A percentile compares a stretch with the other conserved stretches of the same genome.
These are phyloP conservation scores for Withania somnifera DNA, from an alignment of 305 asterid genomes.

Conservation along the genomic window DNA sequence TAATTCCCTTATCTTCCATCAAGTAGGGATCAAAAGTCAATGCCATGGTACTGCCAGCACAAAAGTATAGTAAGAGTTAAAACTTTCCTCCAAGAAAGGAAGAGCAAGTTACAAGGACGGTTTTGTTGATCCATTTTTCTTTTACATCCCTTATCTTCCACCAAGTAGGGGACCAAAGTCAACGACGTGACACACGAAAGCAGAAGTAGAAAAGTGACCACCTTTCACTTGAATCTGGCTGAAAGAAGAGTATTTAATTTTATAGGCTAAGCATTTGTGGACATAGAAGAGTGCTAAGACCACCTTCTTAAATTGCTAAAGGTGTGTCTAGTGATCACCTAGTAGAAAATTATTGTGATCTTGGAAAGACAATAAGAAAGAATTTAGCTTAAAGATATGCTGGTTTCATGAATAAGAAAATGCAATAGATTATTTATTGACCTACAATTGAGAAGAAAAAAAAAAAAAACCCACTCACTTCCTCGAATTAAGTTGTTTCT, in stretches of 20 bases:
- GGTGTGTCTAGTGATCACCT: not conserved
- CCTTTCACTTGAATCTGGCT: not conserved
- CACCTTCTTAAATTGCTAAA: not conserved
- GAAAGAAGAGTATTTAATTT: not conserved
- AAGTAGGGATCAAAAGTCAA: not conserved
- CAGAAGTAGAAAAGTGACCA: not conserved
- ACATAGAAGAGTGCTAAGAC: not conserved
- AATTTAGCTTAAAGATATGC: not conserved
- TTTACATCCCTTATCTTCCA: not conserved
- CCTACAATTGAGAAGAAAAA: not conserved
- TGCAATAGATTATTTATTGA: not conserved
- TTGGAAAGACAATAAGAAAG: not conserved
- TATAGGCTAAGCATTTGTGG: not conserved
- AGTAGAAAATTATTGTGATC: not conserved
- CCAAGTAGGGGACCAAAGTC: not conserved
- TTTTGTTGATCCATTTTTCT: not conserved
- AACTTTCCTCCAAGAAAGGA: not conserved
- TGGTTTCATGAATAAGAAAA: not conserved
- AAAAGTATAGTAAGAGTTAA: too few species aligned
- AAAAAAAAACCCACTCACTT: slow-evolving; percentile 37
- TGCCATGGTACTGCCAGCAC: too few species aligned
- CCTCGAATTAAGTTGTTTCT: slow-evolving; percentile 57
- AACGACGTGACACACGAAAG: not conserved
- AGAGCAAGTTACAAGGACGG: not conserved
- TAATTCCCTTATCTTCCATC: not conserved